Evolutionary conservation across 2,329 filamentous ascomycete genomes (phyloP), one percentile per base, ranked within the genome.

Genomic region (Pseudocercospora macadamiae): DNA sequence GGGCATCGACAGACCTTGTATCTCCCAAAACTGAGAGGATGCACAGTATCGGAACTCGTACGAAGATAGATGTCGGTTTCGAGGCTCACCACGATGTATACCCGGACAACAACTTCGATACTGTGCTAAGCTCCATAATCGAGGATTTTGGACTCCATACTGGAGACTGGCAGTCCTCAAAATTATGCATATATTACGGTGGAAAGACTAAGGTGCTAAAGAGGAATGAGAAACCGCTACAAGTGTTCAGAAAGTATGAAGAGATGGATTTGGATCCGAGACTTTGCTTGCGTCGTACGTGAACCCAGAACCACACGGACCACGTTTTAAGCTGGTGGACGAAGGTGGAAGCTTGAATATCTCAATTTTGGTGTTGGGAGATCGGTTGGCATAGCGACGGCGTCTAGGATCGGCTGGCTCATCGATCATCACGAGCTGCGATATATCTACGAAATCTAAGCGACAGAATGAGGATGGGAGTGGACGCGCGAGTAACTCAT

Each of bases 1-100:
- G 54, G 42, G 54, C 36, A 7, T 39, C 54, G 34, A 51, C 54
- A 14, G 54, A 51, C 32, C 30, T 57, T 16, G 30, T 57, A n/a
- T 57, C 54, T 19, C 54, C 54, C 3, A 57, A 51, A 21, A 57
- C 54, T 23, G 45, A 16, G 4, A 51, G 44, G 9, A 16, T 57
- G 12, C 54, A 51, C 19, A 57, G 54, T 23, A 39, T 51, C 26
- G 47, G 54, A 51, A 9, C 23, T 51, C 12, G 47, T 57, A 3
- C 28, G 47, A 12, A n/a, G n/a, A 18, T 52, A 4, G 23, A 57
- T 32, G 54, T 30, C 16, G 16, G 51, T 19, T 36, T 56, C 23
- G 54, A 57, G 14, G 14, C 10, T 14, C 23, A 7, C n/a, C 14
- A 21, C 21, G 21, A 7, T n/a, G 39, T 12, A 16, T 12, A 14